Base-by-base conservation (phyloP, 2,329 filamentous ascomycete species). In the Massarina eburnea region DNA sequence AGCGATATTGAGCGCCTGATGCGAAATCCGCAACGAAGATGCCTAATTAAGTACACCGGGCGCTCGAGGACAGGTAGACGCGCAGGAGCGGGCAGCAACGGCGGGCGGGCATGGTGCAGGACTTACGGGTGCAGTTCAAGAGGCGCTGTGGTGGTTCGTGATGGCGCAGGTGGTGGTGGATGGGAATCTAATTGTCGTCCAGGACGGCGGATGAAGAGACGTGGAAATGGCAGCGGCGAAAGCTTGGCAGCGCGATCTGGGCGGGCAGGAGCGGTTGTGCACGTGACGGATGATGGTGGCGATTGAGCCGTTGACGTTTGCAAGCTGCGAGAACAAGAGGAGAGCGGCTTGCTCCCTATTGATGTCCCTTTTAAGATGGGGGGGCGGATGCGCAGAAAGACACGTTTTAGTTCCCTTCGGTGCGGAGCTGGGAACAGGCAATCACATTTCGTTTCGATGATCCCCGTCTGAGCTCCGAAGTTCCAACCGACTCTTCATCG, bases 121-220 rank as follows among this genome's bases (percentile, higher is more conserved):
- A 69, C 67, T 70, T 69, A 70, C 67, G 52, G 51, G 43, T 46
- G 45, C 41, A 57, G 66, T 62, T 64, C 64, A 66, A 67, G 63
- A 68, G 63, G 58, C 58, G 47, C 57, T 46, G 60, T 50, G 48
- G 62, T 59, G 53, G 61, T 62, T 62, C 58, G 58, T 54, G 63
- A 68, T 68, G 65, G 61, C 54, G 60, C 54, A 55, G 52, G 60
- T 58, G 57, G 55, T 60, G 57, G 64, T 63, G 45, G 62, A 61
- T 63, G 67, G n/a, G 57, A 59, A 59, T 69, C 60, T 70, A 67
- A 66, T 61, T 64, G 66, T 67, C 68, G 66, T 64, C 63, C 64
- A 61, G 61, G 61, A 63, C 60, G 64, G 64, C 61, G 63, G 58
- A 61, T 57, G 64, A 66, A 62, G 61, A 67, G 64, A 68, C 60